A percentile compares a stretch with the other conserved stretches of the same genome.
Evolutionary conservation across 140 eudicot genomes (phyloP).

Genomic region (Oenanthe javanica): DNA sequence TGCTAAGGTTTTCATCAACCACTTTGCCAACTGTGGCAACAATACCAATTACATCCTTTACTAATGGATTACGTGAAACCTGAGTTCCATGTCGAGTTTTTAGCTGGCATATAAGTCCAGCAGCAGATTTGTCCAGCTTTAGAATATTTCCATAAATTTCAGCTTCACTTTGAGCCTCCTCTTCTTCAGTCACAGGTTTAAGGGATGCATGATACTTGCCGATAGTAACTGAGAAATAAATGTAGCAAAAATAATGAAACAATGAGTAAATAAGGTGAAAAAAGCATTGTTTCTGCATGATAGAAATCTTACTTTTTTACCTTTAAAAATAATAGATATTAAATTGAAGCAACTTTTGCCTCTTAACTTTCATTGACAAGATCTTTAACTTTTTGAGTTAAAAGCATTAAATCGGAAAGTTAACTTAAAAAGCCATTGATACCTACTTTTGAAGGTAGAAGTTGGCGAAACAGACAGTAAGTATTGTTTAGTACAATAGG

Average conservation of each 20-base stretch:
- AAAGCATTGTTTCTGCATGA: background rate
- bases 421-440: no score
- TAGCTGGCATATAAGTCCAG: conserved; percentile 52
- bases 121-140: conserved; percentile 69
- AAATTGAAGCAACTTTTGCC: background rate
- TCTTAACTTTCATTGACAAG: background rate
- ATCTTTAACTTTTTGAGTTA: no score
- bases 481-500: background rate
- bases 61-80: conserved; percentile 32
- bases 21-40: conserved; percentile 64
- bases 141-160: conserved; percentile 42
- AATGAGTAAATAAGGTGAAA: background rate
- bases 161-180: conserved; percentile 47
- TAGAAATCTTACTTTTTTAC: background rate
- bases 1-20: conserved; percentile 72
- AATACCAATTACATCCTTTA: conserved; percentile 22
- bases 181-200: conserved; percentile 28
- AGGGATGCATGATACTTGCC: conserved; percentile 61
- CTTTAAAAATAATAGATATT: background rate
- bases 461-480: background rate
- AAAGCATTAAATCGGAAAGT: no score
- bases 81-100: conserved; percentile 37
- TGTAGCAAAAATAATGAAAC: background rate
- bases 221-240: conserved; percentile 38
- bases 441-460: background rate